Percentiles rank a stretch among this genome's conserved stretches.
These are phyloP conservation scores for Xylaria sp. DNA, from an alignment of 2,329 filamentous ascomycete genomes.

Conservation along the genomic window DNA sequence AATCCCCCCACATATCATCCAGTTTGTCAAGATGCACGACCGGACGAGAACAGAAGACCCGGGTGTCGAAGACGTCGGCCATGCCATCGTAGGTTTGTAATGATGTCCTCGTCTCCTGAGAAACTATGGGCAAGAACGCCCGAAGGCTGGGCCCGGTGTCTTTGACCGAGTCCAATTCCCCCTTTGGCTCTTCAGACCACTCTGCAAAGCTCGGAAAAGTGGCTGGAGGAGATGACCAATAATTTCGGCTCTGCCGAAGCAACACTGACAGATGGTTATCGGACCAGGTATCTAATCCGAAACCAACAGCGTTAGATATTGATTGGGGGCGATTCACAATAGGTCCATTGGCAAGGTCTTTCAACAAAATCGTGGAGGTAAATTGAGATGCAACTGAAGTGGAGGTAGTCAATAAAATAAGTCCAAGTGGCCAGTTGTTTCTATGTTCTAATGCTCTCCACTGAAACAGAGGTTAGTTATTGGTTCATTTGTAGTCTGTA, in stretches of 20 bases:
- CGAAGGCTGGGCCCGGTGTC: background rate
- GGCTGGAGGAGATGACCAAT: background rate
- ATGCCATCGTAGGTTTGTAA: background rate
- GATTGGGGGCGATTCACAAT: background rate
- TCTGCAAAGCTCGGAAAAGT: background rate
- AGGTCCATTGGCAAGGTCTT: background rate
- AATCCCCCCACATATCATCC: too few species aligned
- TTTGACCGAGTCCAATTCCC: background rate
- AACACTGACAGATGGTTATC: background rate
- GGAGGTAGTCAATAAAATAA: background rate
- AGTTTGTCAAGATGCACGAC: background rate
- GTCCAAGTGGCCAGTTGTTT: background rate
- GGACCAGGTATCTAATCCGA: background rate
- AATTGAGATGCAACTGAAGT: background rate
- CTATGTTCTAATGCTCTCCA: background rate
- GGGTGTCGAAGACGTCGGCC: background rate
- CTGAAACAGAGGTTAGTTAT: background rate
- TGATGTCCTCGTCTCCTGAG: background rate
- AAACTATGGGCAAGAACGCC: background rate
- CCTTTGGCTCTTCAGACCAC: background rate
- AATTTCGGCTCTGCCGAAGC: background rate
- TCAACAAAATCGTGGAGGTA: background rate
- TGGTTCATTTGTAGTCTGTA: too few species aligned
- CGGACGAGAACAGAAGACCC: background rate
- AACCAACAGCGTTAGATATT: background rate